Percentiles rank a stretch among this genome's conserved stretches.
Conservation (phyloP, 345 rosid genomes). For the Boechera retrofracta region DNA sequence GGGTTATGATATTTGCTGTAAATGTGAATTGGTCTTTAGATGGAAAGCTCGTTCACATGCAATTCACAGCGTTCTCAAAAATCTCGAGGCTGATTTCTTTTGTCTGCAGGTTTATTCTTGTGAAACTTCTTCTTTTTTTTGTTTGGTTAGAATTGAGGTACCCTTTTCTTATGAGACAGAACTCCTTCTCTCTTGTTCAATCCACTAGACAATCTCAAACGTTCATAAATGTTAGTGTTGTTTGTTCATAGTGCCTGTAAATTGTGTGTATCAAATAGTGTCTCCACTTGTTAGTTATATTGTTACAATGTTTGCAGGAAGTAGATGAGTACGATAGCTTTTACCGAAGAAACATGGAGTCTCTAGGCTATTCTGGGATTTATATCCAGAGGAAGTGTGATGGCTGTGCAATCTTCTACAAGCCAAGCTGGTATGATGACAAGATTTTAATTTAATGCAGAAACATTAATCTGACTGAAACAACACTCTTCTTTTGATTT, state of each 20-base stretch:
- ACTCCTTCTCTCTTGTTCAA: background rate
- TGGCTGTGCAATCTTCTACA: slow-evolving; percentile 90
- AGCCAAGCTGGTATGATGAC: slow-evolving; percentile 60
- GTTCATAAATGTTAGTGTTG: background rate
- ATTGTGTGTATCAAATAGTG: slow-evolving; percentile 1
- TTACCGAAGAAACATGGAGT: slow-evolving; percentile 70
- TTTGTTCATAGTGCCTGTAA: background rate
- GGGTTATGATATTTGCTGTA: background rate
- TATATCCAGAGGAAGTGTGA: slow-evolving; percentile 88
- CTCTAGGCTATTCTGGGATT: slow-evolving; percentile 69
- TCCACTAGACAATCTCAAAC: background rate
- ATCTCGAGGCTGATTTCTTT: slow-evolving; percentile 70
- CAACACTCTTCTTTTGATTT: slow-evolving; percentile 41
- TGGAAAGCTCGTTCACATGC: slow-evolving; percentile 90
- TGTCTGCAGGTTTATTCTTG: slow-evolving; percentile 72
- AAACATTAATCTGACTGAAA: slow-evolving; percentile 29
- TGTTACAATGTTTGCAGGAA: slow-evolving; percentile 62
- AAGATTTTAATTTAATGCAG: background rate
- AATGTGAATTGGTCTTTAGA: slow-evolving; percentile 45
- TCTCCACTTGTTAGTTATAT: slow-evolving; percentile 24
- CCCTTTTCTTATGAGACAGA: background rate
- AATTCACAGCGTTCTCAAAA: slow-evolving; percentile 63
- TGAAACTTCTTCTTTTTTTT: background rate
- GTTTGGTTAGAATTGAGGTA: background rate
- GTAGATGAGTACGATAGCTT: slow-evolving; percentile 81